These are phyloP conservation scores for Herpotrichia juniperi DNA, from an alignment of 2,329 filamentous ascomycete genomes.

Conservation along the genomic window DNA sequence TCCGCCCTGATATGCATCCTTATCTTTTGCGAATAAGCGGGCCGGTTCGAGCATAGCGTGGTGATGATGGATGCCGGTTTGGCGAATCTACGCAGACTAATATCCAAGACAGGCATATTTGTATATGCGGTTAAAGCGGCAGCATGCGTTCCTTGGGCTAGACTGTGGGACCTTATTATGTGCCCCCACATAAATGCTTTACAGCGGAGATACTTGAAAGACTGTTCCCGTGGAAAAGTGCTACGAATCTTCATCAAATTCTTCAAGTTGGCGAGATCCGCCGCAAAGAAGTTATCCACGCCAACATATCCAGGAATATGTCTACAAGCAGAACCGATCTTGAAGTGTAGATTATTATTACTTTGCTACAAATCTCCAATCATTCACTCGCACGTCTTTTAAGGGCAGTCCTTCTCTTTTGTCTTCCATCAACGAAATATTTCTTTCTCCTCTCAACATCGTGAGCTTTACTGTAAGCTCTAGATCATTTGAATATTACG, in stretches of 20 bases:
- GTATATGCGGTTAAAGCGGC: background rate
- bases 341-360: no score
- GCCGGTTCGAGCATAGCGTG: conserved; percentile 29
- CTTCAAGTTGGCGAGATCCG: background rate
- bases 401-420: no score
- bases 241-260: conserved; percentile 1
- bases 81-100: conserved; percentile 2
- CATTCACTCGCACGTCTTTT: no score
- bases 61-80: background rate
- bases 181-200: background rate
- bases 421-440: no score
- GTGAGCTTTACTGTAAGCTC: no score
- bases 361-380: no score
- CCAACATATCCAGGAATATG: background rate
- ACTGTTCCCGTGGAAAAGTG: conserved; percentile 7
- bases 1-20: conserved; percentile 34
- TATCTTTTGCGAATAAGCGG: conserved; percentile 34
- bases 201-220: conserved; percentile 27
- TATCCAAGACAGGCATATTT: background rate
- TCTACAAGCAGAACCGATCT: no score
- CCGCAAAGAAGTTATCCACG: background rate
- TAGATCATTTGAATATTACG: no score
- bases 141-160: background rate
- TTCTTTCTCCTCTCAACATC: no score
- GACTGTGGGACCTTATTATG: background rate